phyloP scores from a whole-genome alignment of 768 basidiomycete genomes.

The Harrya chromipes region DNA sequence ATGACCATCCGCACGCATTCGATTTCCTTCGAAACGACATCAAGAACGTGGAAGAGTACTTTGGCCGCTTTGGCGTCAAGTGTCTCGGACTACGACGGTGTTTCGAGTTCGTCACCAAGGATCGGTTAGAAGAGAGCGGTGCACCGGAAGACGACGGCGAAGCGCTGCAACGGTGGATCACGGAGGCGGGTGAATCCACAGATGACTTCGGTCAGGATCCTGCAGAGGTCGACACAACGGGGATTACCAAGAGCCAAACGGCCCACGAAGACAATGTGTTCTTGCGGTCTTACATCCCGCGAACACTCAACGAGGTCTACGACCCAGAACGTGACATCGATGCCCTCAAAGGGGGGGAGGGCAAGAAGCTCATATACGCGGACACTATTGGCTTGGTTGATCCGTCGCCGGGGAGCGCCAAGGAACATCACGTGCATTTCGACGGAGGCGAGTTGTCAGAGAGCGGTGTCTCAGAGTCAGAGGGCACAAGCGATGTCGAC shows the following conservation, averaged over 20 bases:
- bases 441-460: constrained; percentile 19
- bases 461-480: constrained; percentile 25
- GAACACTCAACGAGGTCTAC: constrained; percentile 86
- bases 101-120: constrained; percentile 86
- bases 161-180: constrained; percentile 48
- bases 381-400: constrained; percentile 79
- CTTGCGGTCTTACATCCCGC: constrained; percentile 87
- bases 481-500: constrained; percentile 31
- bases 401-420: constrained; percentile 15
- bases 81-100: constrained; percentile 77
- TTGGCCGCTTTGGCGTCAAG: constrained; percentile 66
- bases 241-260: constrained; percentile 16
- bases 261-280: constrained; percentile 88
- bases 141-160: constrained; percentile 25
- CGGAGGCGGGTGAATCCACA: constrained; percentile 30
- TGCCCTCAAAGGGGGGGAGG: constrained; percentile 65
- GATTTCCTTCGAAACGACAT: constrained; percentile 94
- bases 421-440: constrained; percentile 15
- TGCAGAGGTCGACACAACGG: constrained; percentile 10
- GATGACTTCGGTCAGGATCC: constrained; percentile 11
- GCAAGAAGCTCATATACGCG: constrained; percentile 77
- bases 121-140: constrained; percentile 36
- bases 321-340: constrained; percentile 94
- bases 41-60: constrained; percentile 92
- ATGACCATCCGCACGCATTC: constrained; percentile 94